Evolutionary conservation across 2,329 filamentous ascomycete species (phyloP), one percentile per base, ranked within the genome.

Genomic region (Aspergillus candidus): DNA sequence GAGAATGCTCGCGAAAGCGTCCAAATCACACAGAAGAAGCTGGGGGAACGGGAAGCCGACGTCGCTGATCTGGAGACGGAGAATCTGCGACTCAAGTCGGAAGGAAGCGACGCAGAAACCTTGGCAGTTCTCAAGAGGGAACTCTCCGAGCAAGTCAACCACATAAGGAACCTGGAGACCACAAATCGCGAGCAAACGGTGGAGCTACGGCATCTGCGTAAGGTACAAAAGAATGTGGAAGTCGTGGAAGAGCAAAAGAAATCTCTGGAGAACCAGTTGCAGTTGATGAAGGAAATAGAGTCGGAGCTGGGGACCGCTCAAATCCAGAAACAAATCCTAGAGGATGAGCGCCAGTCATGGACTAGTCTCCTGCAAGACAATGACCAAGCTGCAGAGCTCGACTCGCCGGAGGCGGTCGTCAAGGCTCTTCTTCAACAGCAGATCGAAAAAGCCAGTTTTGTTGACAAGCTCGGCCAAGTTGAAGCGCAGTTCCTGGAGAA

Each of bases 221-320:
- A 89, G 53, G 71, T 84, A 3, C 83, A 89, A 63, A 91, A 87
- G 67, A 88, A 86, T n/a, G 83, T 95, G 1, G 88, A 95, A 59
- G 79, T 98, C 2, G 86, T 97, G 0, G 89, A 98, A 62, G 93
- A 98, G 64, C 89, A 98, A 71, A 97, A 97, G 72, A 77, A 87
- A 49, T 80, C 82, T 0, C 70, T 98, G 15, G 84, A 93, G 63
- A 81, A 83, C 29, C 88, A 82, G 59, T 65, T 98, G 1, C 82
- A 88, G 48, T 74, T 84, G 32, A 84, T 91, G 65, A 81, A 87
- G 45, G 75, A 79, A 11, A 59, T 95, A 8, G 82, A 93, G 58
- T 74, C 79, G 22, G 86, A 96, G 59, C 73, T 97, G 11, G 76
- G 80, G 8, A 91, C 95, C 61, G 79, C 85, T 14, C 79, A 86